Evolutionary conservation across 352 stramenopile species (phyloP).

Genomic region (Porosira glacialis): DNA sequence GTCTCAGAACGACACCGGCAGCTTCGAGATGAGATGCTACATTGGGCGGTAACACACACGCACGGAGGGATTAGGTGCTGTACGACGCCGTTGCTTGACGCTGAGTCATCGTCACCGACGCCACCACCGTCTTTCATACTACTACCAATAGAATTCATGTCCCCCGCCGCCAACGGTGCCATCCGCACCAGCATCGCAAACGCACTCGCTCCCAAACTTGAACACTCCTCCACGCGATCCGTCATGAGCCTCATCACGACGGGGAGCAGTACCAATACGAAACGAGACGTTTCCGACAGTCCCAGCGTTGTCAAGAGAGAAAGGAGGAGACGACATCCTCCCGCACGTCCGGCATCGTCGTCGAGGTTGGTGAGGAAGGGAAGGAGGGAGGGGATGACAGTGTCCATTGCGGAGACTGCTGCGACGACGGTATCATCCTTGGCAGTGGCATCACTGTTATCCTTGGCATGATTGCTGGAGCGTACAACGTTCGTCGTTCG

Average conservation of each 20-base stretch:
- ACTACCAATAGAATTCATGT: slow-evolving; percentile 15
- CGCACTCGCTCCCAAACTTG: slow-evolving; percentile 53
- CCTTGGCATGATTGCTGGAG: slow-evolving; percentile 26
- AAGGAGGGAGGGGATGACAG: slow-evolving; percentile 34
- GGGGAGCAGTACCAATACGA: slow-evolving; percentile 67
- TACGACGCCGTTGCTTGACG: slow-evolving; percentile 63
- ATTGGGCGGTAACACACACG: slow-evolving; percentile 46
- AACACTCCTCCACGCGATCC: slow-evolving; percentile 58
- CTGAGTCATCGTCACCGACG: too few species aligned
- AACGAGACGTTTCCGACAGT: slow-evolving; percentile 49
- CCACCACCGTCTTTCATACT: slow-evolving; percentile 4
- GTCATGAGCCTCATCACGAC: slow-evolving; percentile 76
- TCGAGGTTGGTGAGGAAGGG: slow-evolving; percentile 34
- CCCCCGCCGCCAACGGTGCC: slow-evolving; percentile 55
- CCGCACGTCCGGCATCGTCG: slow-evolving; percentile 39
- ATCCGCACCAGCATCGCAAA: slow-evolving; percentile 76
- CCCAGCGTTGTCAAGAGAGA: slow-evolving; percentile 50
- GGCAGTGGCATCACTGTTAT: slow-evolving; percentile 25
- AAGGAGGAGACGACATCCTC: slow-evolving; percentile 54
- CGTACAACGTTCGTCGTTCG: slow-evolving; percentile 25
- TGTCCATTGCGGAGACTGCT: slow-evolving; percentile 37
- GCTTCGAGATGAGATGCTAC: slow-evolving; percentile 44
- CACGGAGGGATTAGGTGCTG: slow-evolving; percentile 78
- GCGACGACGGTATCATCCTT: slow-evolving; percentile 43
- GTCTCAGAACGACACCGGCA: slow-evolving; percentile 50